Evolutionary conservation across 371 early-diverging fungal species (phyloP).

Genomic region (Mortierella sp.): DNA sequence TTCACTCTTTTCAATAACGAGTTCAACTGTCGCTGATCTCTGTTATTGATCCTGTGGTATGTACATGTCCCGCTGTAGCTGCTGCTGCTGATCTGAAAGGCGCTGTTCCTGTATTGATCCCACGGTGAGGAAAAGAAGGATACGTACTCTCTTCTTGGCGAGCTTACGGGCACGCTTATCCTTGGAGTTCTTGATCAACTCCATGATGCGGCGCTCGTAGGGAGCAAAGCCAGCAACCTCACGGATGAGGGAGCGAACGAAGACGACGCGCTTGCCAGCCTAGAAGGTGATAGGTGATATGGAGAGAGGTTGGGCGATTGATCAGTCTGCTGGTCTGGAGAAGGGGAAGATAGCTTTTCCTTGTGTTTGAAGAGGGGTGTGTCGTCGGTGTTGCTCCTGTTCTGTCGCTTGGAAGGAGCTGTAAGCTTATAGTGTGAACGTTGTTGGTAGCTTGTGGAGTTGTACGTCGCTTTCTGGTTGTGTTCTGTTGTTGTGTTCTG

Average conservation of each 20-base stretch:
- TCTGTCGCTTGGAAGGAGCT: neutral
- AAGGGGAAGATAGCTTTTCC: neutral
- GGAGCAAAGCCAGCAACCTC: slow-evolving; percentile 99
- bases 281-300: slow-evolving; percentile 23
- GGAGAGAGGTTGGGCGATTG: neutral
- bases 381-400: neutral
- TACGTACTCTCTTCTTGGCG: slow-evolving; percentile 95
- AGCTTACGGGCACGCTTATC: slow-evolving; percentile 99
- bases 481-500: neutral
- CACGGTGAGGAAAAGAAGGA: neutral
- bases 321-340: neutral
- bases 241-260: slow-evolving; percentile 95
- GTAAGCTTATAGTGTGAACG: neutral
- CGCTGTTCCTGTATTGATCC: too few relatives aligned
- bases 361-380: neutral
- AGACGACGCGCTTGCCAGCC: slow-evolving; percentile 88
- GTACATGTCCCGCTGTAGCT: too few relatives aligned
- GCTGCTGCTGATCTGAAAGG: too few relatives aligned
- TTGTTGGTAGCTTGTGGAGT: neutral
- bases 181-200: slow-evolving; percentile 99
- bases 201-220: slow-evolving; percentile 99
- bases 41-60: too few relatives aligned
- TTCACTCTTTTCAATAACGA: too few relatives aligned
- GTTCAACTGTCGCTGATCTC: too few relatives aligned
- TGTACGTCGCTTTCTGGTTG: neutral